A percentile compares a stretch with the other conserved stretches of the same genome.
Evolutionary conservation across 257 asterid genomes (phyloP).

Genomic region (Mitragyna speciosa): DNA sequence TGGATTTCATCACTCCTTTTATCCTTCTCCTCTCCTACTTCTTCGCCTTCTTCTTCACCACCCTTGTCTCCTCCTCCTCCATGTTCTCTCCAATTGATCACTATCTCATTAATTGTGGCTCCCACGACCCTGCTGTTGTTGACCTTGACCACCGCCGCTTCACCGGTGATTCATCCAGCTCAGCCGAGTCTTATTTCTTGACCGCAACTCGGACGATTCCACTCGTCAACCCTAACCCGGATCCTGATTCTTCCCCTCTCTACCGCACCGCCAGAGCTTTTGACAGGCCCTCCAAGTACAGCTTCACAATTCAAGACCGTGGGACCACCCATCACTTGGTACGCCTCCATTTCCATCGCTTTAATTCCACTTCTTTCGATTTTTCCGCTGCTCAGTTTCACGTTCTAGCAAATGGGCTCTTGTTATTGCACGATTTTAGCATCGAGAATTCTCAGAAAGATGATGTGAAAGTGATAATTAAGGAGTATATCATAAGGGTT

Average conservation of each 20-base stretch:
- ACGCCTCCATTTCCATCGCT: constrained; percentile 71
- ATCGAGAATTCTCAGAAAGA: constrained; percentile 10
- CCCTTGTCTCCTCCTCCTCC: constrained; percentile 31
- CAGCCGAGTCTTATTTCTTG: constrained; percentile 25
- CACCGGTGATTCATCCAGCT: constrained; percentile 43
- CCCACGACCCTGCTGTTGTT: constrained; percentile 33
- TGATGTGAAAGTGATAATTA: constrained; percentile 33
- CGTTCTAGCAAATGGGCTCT: constrained; percentile 70
- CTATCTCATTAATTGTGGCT: constrained; percentile 74
- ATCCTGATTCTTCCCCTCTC: constrained; percentile 42
- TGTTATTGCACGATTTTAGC: constrained; percentile 58
- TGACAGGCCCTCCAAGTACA: constrained; percentile 55
- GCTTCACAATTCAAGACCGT: constrained; percentile 48
- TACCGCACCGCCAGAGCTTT: constrained; percentile 72
- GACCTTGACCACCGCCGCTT: constrained; percentile 68
- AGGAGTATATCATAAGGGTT: constrained; percentile 66
- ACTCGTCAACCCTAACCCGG: constrained; percentile 30
- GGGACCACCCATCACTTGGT: constrained; percentile 56
- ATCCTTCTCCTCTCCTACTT: constrained; percentile 7
- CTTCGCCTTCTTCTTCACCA: constrained; percentile 35
- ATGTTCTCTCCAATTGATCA: constrained; percentile 62
- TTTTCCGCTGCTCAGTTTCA: constrained; percentile 56
- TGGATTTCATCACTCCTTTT: constrained; percentile 21
- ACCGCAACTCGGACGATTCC: constrained; percentile 34
- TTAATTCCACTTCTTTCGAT: constrained; percentile 16